Conservation (phyloP, 192 early-diverging fungal genomes). For the Entomortierella beljakovae region DNA sequence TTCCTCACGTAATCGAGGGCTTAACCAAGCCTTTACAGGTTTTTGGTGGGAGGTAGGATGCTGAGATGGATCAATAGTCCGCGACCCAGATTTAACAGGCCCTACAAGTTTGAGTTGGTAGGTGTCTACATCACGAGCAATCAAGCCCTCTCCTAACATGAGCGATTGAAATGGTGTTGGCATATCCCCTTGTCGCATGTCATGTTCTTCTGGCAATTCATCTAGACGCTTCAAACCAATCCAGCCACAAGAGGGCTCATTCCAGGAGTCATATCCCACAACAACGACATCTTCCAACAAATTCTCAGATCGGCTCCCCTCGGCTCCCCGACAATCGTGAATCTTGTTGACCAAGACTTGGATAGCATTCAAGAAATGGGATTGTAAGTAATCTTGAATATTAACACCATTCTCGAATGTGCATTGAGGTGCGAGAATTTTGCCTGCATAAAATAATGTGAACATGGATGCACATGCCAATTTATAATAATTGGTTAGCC, state of each 20-base stretch:
- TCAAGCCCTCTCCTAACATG: conserved; percentile 55
- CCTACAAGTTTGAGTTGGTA: conserved; percentile 28
- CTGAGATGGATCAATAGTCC: conserved; percentile 34
- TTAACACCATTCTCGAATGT: conserved; percentile 51
- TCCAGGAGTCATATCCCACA: conserved; percentile 67
- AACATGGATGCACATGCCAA: conserved; percentile 66
- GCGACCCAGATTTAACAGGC: conserved; percentile 29
- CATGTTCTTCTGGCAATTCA: conserved; percentile 52
- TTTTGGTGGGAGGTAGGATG: conserved; percentile 30
- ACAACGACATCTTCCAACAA: conserved; percentile 56
- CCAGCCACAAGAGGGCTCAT: conserved; percentile 68
- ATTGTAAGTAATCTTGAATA: conserved; percentile 66
- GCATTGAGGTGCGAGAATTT: conserved; percentile 59
- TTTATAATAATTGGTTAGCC: conserved; percentile 68
- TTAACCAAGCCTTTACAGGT: conserved; percentile 57
- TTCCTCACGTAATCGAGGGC: conserved; percentile 14
- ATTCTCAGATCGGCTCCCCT: conserved; percentile 2
- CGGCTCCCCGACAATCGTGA: conserved; percentile 19
- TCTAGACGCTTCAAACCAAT: conserved; percentile 53
- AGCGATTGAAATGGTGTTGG: conserved; percentile 63
- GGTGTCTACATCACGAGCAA: conserved; percentile 43
- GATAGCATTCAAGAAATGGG: conserved; percentile 59
- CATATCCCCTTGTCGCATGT: conserved; percentile 60
- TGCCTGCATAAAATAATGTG: conserved; percentile 67
- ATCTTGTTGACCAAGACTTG: conserved; percentile 50